Base-by-base conservation (phyloP, 2,329 filamentous ascomycete species). In the Scortechinia acanthostroma region DNA sequence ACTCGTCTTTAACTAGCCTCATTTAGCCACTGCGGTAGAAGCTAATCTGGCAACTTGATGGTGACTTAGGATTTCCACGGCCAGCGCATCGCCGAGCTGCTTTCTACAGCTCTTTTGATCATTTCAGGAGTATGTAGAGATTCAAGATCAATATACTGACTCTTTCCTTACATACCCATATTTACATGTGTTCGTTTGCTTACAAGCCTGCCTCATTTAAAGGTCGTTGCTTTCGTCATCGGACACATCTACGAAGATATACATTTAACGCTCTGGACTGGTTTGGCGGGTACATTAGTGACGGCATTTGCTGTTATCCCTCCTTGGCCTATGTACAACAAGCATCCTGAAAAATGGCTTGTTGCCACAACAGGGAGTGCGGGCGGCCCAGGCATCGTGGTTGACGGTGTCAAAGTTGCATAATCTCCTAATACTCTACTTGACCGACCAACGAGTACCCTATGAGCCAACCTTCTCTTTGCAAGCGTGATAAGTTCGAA, bases 251-350 rank as follows among this genome's bases (percentile, higher is more conserved):
- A 72, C 45, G 69, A 81, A 54, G 75, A 83, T 57, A 77, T 84
- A 52, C 69, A 74, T 57, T 61, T 78, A 30, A 74, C 74, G 3
- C 68, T 83, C 49, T 82, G 76, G 66, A 67, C 76, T 47, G 76
- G 77, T 22, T 64, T 82, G 42, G 74, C 63, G 4, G 80, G 80
- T 46, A 76, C 76, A 14, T 59, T 73, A 19, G 58, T 82, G 46
- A 76, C 78, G 22, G 78, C 79, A 51, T 52, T 83, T 44, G 65
- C 73, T 25, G 74, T 82, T 43, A 73, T 83, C 4, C 80, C 80
- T 17, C 75, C 77, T 4, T 84, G 78, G 77, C 78, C 79, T 2
- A 67, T 77, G 47, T 83, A 73, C 66, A 83, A 83, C 58, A 69
- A 70, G 55, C 66, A 80, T 49, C 75, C 78, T 16, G 70, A 78